Conservation (phyloP, 208 protist species). For the Crithidia sp. region DNA sequence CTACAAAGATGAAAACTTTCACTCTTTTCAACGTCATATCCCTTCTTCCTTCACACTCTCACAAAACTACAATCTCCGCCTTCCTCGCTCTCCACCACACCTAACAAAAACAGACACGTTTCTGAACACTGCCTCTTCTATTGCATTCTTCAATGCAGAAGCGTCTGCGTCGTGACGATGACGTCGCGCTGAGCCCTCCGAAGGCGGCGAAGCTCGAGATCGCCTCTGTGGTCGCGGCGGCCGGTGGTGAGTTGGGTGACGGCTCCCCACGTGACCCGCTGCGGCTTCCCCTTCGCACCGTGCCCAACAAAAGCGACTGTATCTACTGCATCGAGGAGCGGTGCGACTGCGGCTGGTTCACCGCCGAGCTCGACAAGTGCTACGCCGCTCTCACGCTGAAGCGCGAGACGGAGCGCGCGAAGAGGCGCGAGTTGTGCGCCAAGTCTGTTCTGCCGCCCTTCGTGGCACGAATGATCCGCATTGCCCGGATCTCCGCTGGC, state of each 20-base stretch:
- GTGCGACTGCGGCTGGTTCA: constrained; percentile 68
- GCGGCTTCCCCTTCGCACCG: constrained; percentile 47
- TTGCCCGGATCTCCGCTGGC: constrained; percentile 35
- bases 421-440: constrained; percentile 72
- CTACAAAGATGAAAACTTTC: too few species aligned
- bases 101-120: not conserved
- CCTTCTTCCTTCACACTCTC: too few species aligned
- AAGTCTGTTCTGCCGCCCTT: constrained; percentile 88
- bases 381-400: constrained; percentile 57
- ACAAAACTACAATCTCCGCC: too few species aligned
- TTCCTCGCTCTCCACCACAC: not conserved
- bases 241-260: constrained; percentile 35
- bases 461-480: constrained; percentile 61
- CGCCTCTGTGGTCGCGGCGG: not conserved
- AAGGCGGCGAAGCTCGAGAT: constrained; percentile 2
- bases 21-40: too few species aligned
- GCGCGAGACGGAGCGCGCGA: constrained; percentile 50
- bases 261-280: constrained; percentile 55
- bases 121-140: constrained; percentile 9
- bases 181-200: constrained; percentile 6
- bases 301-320: constrained; percentile 56
- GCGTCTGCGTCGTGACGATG: constrained; percentile 31
- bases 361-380: constrained; percentile 38
- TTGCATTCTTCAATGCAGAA: constrained; percentile 52
- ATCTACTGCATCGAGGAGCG: constrained; percentile 46